A percentile compares a stretch with the other conserved stretches of the same genome.
Evolutionary conservation across 345 rosid genomes (phyloP).

Genomic region (Sonneratia caseolaris): DNA sequence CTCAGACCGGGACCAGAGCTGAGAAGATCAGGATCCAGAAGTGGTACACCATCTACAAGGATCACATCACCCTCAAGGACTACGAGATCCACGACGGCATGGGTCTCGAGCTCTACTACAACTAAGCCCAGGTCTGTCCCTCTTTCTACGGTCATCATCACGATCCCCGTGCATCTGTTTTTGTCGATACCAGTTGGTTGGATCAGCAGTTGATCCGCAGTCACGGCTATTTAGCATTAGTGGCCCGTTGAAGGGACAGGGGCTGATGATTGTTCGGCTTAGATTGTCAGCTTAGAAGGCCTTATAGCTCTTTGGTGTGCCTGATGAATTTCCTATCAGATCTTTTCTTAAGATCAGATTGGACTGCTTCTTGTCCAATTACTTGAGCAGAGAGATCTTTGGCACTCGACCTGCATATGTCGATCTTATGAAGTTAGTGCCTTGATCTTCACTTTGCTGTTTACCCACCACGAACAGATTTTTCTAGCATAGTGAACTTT

Average conservation of each 20-base stretch:
- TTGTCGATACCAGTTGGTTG: background rate
- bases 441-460: background rate
- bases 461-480: background rate
- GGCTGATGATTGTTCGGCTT: background rate
- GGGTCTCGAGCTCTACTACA: constrained; percentile 75
- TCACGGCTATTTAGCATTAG: background rate
- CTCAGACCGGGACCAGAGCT: constrained; percentile 47
- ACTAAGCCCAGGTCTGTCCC: constrained; percentile 13
- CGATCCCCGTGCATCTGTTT: background rate
- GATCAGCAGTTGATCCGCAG: background rate
- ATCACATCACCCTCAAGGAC: constrained; percentile 66
- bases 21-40: constrained; percentile 48
- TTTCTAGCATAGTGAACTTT: background rate
- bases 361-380: background rate
- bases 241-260: background rate
- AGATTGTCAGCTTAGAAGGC: background rate
- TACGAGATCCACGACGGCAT: constrained; percentile 73
- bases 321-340: background rate
- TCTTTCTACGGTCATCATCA: background rate
- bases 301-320: background rate
- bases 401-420: no score
- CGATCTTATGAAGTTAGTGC: background rate
- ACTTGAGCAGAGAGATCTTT: no score
- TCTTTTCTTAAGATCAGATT: background rate
- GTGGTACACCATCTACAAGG: constrained; percentile 58